A percentile compares a stretch with the other conserved stretches of the same genome.
Conservation (phyloP, 768 basidiomycete genomes). For the Mycena amicta region DNA sequence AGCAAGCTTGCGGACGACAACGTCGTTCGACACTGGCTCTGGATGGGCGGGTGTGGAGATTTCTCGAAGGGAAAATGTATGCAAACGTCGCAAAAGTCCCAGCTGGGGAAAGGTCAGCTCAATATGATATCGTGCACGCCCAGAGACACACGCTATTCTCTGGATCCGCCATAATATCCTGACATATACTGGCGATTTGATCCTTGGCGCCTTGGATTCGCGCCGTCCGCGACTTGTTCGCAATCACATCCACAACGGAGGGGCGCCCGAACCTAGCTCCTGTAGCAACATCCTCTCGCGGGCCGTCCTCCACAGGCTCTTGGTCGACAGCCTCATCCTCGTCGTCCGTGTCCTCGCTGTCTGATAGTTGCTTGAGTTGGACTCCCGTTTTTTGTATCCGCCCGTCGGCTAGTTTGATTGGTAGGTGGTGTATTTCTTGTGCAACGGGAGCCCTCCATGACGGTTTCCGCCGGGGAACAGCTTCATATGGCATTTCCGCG, state of each 20-base stretch:
- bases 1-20: slow-evolving; percentile 82
- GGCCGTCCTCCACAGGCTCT: slow-evolving; percentile 37
- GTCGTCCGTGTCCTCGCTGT: slow-evolving; percentile 30
- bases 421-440: slow-evolving; percentile 62
- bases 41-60: slow-evolving; percentile 71
- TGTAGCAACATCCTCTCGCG: slow-evolving; percentile 71
- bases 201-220: slow-evolving; percentile 84
- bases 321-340: slow-evolving; percentile 36
- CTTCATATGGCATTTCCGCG: slow-evolving; percentile 77
- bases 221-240: slow-evolving; percentile 62
- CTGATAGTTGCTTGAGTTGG: slow-evolving; percentile 32
- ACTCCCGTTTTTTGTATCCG: slow-evolving; percentile 64
- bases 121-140: not conserved
- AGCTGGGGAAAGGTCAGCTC: slow-evolving; percentile 50
- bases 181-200: slow-evolving; percentile 91
- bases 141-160: slow-evolving; percentile 80
- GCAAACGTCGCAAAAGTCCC: slow-evolving; percentile 84
- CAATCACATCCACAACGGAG: slow-evolving; percentile 73
- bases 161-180: slow-evolving; percentile 92
- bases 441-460: slow-evolving; percentile 50
- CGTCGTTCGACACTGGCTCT: slow-evolving; percentile 76
- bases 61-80: slow-evolving; percentile 82
- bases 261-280: slow-evolving; percentile 88
- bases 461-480: slow-evolving; percentile 51
- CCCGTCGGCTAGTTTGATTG: slow-evolving; percentile 87